Conservation (phyloP, 2,329 filamentous ascomycete genomes). For the Colletotrichum siamense region DNA sequence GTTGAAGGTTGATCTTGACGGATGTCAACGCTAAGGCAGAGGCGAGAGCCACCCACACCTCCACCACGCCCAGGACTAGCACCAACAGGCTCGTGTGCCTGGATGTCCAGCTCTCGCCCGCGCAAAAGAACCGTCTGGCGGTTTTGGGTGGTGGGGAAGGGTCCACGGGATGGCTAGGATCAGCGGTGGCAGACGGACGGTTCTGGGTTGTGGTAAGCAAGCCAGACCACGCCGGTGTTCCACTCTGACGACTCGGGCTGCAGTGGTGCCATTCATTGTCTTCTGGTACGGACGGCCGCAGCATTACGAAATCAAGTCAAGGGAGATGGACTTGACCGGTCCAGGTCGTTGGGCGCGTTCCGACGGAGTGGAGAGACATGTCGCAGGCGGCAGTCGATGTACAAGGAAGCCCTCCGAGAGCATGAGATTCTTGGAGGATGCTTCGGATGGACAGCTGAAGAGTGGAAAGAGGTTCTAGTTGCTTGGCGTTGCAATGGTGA, state of each 20-base stretch:
- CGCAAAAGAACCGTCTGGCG: slow-evolving; percentile 6
- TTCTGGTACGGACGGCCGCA: neutral
- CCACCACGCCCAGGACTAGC: neutral
- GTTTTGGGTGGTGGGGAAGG: neutral
- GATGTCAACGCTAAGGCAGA: neutral
- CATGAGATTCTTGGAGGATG: neutral
- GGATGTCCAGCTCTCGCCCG: neutral
- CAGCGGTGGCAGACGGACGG: neutral
- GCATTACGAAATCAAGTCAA: slow-evolving; percentile 1
- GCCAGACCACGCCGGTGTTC: neutral
- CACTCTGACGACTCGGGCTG: neutral
- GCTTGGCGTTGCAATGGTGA: neutral
- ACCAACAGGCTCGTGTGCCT: neutral
- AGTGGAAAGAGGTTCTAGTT: neutral
- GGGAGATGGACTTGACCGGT: neutral
- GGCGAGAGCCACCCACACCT: neutral
- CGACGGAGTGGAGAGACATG: neutral
- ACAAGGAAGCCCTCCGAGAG: neutral
- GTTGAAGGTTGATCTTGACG: neutral
- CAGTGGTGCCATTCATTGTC: neutral
- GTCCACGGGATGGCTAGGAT: neutral
- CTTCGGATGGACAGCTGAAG: neutral
- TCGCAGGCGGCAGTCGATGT: neutral
- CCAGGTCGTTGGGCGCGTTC: neutral
- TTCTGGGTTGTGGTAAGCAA: neutral